These are phyloP conservation scores for Nepenthes alata DNA, from an alignment of 179 eudicot species.

Conservation along the genomic window DNA sequence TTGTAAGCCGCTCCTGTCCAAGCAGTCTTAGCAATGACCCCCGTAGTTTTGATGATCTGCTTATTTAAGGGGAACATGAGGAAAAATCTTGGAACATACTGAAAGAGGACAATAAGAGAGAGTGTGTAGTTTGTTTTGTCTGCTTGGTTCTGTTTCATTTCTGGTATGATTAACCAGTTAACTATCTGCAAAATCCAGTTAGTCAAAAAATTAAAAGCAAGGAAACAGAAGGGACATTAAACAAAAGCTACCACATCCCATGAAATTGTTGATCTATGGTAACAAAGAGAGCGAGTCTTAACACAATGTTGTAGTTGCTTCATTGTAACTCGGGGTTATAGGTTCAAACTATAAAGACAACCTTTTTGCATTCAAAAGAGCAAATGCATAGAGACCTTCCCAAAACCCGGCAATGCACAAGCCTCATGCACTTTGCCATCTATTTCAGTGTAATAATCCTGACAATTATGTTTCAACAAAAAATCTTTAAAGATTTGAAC, in stretches of 20 bases:
- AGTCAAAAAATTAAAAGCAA: background rate
- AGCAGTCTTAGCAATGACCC: conserved; percentile 50
- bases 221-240: background rate
- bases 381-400: no score
- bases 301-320: no score
- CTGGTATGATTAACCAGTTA: conserved; percentile 28
- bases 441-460: no score
- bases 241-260: background rate
- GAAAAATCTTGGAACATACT: conserved; percentile 43
- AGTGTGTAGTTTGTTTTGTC: conserved; percentile 32
- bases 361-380: no score
- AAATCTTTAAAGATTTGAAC: no score
- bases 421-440: no score
- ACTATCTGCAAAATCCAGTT: conserved; percentile 14
- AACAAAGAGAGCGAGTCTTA: no score
- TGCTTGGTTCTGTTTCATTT: conserved; percentile 12
- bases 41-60: conserved; percentile 43
- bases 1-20: conserved; percentile 63
- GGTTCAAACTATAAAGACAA: no score
- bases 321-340: no score
- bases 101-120: conserved; percentile 36
- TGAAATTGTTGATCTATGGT: no score
- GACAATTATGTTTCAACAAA: no score
- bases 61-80: conserved; percentile 43
- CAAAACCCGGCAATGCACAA: no score